These are phyloP conservation scores for Boletus fagicola DNA, from an alignment of 768 basidiomycete genomes.

Conservation along the genomic window DNA sequence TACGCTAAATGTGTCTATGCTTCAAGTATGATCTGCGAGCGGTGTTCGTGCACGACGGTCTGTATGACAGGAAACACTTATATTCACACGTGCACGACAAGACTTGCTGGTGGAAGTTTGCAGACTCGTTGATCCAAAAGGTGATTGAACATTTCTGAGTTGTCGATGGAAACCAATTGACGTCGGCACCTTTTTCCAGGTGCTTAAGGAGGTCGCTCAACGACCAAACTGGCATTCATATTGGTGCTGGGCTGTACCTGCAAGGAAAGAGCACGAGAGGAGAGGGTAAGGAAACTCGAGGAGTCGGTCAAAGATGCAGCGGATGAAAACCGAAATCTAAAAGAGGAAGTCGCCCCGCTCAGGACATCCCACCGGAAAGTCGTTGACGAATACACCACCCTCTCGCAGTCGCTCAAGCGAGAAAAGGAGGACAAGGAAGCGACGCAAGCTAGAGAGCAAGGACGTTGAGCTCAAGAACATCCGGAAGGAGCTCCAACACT, in stretches of 20 bases:
- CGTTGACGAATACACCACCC: conserved; percentile 11
- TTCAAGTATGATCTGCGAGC: conserved; percentile 79
- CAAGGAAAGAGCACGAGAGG: conserved; percentile 18
- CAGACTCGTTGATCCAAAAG: conserved; percentile 67
- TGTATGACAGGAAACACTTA: conserved; percentile 72
- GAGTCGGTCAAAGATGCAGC: background rate
- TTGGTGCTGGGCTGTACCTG: conserved; percentile 75
- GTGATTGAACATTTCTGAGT: conserved; percentile 30
- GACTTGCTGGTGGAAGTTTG: conserved; percentile 77
- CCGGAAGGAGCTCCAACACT: conserved; percentile 28
- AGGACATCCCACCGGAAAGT: conserved; percentile 1
- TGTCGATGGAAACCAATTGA: background rate
- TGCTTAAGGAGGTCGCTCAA: conserved; percentile 65
- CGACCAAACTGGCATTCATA: conserved; percentile 68
- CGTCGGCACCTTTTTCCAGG: conserved; percentile 40
- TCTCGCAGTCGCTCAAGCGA: conserved; percentile 20
- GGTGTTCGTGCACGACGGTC: conserved; percentile 74
- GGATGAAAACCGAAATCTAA: conserved; percentile 22
- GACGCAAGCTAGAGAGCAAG: conserved; percentile 20
- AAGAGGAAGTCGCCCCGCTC: conserved; percentile 19
- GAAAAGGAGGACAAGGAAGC: conserved; percentile 16
- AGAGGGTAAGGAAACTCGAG: conserved; percentile 20
- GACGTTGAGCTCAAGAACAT: conserved; percentile 25
- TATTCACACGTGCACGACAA: conserved; percentile 71
- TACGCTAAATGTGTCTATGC: background rate